Base-by-base conservation (phyloP, 2,329 filamentous ascomycete genomes). In the Coniochaeta prunicola region DNA sequence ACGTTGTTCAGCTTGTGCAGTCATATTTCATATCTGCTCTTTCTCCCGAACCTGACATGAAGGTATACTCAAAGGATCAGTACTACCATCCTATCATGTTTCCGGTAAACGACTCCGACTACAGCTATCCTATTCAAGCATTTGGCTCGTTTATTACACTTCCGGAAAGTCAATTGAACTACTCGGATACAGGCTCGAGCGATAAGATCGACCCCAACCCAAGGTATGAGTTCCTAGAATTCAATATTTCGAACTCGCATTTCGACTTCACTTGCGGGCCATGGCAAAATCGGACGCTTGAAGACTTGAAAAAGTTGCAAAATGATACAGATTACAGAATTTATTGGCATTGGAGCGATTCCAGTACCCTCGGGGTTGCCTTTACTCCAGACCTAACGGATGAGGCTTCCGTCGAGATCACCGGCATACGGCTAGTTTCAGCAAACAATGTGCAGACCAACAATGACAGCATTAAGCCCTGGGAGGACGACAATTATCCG, bases 241-340 rank as follows among this genome's bases (percentile, higher is more conserved):
- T 64, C 57, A 57, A 57, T 2, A 58, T 62, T 28, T 54, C 55
- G 19, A 54, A 57, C 9, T 64, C 62, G 21, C 53, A 57, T 24
- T 64, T 61, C 56, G 26, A 33, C 7, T 64, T 64, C 48, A 59
- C 34, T 7, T 64, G 62, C 24, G 53, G 45, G 10, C 24, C 60
- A 17, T 64, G 62, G 62, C 34, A 48, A 24, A 56, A 57, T 13
- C 57, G 38, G 36, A 53, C 31, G 26, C 56, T 58, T 4, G 12
- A 30, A 8, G 45, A 59, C 13, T 21, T 58, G 28, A 8, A 57
- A 45, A 28, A 42, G 24, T 30, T 59, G 10, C 30, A 45, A 10
- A 57, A 55, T 0, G 57, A 26, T 2, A 31, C 56, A 5, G 48
- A 38, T 8, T 28, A 13, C 10, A 5, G 13, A 17, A 12, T 50